Evolutionary conservation across 352 stramenopile genomes (phyloP), one percentile per base, ranked within the genome.

Genomic region (Phytophthora sp.): DNA sequence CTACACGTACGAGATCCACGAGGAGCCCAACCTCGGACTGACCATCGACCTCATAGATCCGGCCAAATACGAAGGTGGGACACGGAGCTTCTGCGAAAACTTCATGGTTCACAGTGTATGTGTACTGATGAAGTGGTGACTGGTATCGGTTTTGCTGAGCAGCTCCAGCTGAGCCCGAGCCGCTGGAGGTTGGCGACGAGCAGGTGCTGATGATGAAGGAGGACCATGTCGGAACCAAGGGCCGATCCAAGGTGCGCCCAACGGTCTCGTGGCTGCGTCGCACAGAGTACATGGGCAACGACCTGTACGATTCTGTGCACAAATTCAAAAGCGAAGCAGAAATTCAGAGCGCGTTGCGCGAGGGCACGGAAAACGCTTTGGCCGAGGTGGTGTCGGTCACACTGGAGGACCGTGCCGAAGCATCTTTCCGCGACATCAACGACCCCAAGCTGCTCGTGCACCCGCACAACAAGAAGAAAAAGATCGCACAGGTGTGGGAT

Each of bases 251-350:
- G 63, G 80, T 72, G 27, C 81, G 83, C 4, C 87, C 87, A 11
- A 77, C 71, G 6, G 87, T 95, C 15, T 88, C 87, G 52, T 95
- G 87, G 87, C 60, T 95, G 54, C 82, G 87, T 57, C 72, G 87
- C 21, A 92, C 87, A 4, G 87, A 94, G 61, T 94, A 92, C 69
- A 93, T 95, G 82, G 87, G 84, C 57, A 95, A 83, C 44, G 87
- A 95, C 67, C 59, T 95, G 53, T 94, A 90, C 56, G 84, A 95
- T 34, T 82, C 81, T 2, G 86, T 92, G 52, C 87, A 95, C 72
- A 91, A 92, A 60, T 95, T 95, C 62, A 92, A 92, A 62, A 95
- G 84, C 57, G 87, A 95, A 46, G 80, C 87, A 26, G 87, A 95
- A 62, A 88, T 95, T 54, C 87, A 95, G 63, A 91, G 72, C 26